phyloP scores from a whole-genome alignment of 2,329 filamentous ascomycete genomes.

The Fusarium chaquense region DNA sequence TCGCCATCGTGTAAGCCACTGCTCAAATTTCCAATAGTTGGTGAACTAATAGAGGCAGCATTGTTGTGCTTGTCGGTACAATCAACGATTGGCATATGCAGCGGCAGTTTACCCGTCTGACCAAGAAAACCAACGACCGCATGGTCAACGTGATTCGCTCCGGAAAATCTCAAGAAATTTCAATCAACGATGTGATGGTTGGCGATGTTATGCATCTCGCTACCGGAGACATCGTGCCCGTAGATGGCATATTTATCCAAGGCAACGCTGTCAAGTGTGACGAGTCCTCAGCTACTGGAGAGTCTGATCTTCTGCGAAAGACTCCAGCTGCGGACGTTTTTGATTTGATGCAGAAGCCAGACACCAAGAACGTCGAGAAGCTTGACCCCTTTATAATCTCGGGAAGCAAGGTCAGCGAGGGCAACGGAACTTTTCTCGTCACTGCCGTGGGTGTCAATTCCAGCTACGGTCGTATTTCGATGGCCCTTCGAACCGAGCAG shows the following conservation, averaged over 20 bases:
- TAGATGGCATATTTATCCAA: conserved; percentile 76
- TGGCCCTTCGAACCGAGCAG: conserved; percentile 64
- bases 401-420: conserved; percentile 66
- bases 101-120: conserved; percentile 72
- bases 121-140: conserved; percentile 71
- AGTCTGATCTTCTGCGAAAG: conserved; percentile 79
- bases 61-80: conserved; percentile 72
- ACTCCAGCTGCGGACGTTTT: conserved; percentile 69
- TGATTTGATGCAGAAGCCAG: conserved; percentile 62
- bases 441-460: conserved; percentile 69
- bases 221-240: conserved; percentile 77
- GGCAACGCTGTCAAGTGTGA: conserved; percentile 70
- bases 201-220: conserved; percentile 77
- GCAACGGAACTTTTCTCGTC: conserved; percentile 65
- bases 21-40: conserved; percentile 45
- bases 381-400: conserved; percentile 75
- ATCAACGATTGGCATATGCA: conserved; percentile 78
- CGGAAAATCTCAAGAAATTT: conserved; percentile 72
- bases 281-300: conserved; percentile 79
- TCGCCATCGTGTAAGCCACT: conserved; percentile 64
- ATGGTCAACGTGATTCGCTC: conserved; percentile 75
- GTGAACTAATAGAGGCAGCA: conserved; percentile 48
- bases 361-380: conserved; percentile 56
- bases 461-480: conserved; percentile 66
- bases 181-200: conserved; percentile 74